phyloP scores from a whole-genome alignment of 257 asterid genomes.

The Nicotiana paniculata region DNA sequence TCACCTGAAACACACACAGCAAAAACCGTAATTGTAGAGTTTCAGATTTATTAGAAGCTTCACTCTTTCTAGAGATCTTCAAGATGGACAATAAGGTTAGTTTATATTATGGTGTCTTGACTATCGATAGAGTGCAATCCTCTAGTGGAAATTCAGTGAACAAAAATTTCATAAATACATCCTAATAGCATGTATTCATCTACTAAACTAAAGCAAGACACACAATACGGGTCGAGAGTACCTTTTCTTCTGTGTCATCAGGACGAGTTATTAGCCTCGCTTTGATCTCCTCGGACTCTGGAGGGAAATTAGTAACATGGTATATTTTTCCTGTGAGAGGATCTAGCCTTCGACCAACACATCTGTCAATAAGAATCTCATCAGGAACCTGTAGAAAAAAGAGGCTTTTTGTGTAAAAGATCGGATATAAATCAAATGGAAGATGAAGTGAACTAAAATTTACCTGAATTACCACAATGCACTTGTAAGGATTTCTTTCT shows the following conservation, averaged over 20 bases:
- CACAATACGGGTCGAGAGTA: conserved; percentile 13
- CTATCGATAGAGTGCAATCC: no score
- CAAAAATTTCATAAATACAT: not conserved
- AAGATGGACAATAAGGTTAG: not conserved
- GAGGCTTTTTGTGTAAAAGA: conserved; percentile 16
- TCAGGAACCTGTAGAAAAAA: conserved; percentile 68
- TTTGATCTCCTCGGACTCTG: conserved; percentile 73
- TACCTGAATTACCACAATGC: not conserved
- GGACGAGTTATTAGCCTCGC: conserved; percentile 74
- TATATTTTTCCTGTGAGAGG: conserved; percentile 76
- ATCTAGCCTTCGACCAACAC: conserved; percentile 89
- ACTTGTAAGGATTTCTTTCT: not conserved
- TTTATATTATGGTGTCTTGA: not conserved
- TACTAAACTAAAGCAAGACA: not conserved
- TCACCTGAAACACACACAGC: conserved; percentile 49
- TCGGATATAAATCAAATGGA: not conserved
- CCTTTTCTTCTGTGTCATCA: conserved; percentile 92
- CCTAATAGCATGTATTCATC: not conserved
- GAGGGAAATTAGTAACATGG: conserved; percentile 62
- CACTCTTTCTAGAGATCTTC: not conserved
- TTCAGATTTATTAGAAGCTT: not conserved
- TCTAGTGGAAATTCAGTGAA: no score
- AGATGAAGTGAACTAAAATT: not conserved
- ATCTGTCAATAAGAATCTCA: conserved; percentile 66
- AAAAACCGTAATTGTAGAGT: not conserved